phyloP scores from a whole-genome alignment of 495 filamentous ascomycete species.

The Podospora australis region DNA sequence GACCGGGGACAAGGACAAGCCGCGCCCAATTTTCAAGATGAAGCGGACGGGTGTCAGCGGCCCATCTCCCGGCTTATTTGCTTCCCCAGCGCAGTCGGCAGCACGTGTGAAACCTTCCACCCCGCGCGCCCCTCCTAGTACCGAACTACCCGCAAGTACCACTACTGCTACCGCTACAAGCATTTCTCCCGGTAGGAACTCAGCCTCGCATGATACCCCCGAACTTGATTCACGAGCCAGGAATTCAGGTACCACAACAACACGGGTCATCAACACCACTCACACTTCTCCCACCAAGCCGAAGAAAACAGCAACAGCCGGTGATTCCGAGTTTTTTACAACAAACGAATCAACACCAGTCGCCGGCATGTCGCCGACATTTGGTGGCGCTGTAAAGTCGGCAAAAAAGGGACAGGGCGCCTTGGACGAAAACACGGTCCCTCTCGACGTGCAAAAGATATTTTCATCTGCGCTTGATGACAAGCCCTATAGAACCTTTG shows the following conservation, averaged over 20 bases:
- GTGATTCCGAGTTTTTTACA: too few species aligned
- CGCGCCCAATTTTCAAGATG: constrained; percentile 18
- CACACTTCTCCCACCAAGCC: too few species aligned
- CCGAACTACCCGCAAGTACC: not conserved
- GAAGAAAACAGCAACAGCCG: too few species aligned
- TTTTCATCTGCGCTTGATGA: constrained; percentile 6
- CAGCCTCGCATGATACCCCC: not conserved
- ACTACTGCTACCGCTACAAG: not conserved
- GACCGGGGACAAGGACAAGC: too few species aligned
- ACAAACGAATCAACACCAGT: too few species aligned
- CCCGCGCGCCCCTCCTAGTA: not conserved
- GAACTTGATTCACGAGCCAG: not conserved
- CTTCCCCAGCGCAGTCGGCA: not conserved
- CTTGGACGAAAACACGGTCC: too few species aligned
- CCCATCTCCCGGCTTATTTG: constrained; percentile 3
- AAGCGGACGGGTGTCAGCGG: constrained; percentile 13
- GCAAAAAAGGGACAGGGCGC: not conserved
- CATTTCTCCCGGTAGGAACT: not conserved
- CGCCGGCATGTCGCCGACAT: too few species aligned
- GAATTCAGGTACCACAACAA: too few species aligned
- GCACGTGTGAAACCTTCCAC: not conserved
- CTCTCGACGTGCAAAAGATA: constrained; percentile 1
- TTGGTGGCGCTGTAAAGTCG: too few species aligned
- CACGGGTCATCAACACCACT: too few species aligned
- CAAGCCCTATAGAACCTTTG: constrained; percentile 5